Evolutionary conservation across 192 early-diverging fungal species (phyloP).

Genomic region (Coemansia sp.): DNA sequence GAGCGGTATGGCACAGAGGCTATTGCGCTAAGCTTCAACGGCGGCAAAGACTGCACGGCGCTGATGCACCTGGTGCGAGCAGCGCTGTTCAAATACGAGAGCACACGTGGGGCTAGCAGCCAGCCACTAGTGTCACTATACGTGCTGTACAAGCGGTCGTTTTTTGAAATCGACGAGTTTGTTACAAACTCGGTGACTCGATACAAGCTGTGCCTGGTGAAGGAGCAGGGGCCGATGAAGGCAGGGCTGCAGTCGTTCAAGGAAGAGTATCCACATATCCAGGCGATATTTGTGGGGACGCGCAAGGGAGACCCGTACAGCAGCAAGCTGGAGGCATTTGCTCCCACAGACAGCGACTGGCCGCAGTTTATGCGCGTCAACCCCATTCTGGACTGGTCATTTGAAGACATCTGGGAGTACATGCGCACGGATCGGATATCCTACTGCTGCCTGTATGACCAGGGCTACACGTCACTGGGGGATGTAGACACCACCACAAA

Average conservation of each 20-base stretch:
- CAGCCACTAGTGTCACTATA: conserved; percentile 65
- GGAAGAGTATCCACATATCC: conserved; percentile 47
- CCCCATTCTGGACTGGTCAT: conserved; percentile 89
- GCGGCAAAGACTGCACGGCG: conserved; percentile 97
- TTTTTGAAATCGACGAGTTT: conserved; percentile 85
- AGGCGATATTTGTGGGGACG: conserved; percentile 84
- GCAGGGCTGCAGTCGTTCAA: conserved; percentile 73
- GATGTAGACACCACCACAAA: conserved; percentile 76
- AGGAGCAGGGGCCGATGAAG: conserved; percentile 73
- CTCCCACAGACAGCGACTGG: conserved; percentile 84
- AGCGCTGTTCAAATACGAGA: conserved; percentile 54
- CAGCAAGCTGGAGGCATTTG: conserved; percentile 58
- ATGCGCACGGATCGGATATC: conserved; percentile 62
- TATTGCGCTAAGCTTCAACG: conserved; percentile 86
- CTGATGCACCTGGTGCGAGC: conserved; percentile 77
- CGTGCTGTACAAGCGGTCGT: conserved; percentile 72
- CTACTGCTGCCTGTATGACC: conserved; percentile 88
- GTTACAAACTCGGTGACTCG: conserved; percentile 68
- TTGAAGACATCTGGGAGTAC: conserved; percentile 81
- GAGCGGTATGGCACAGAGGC: conserved; percentile 53
- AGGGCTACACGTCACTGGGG: conserved; percentile 92
- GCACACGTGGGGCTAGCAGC: background rate
- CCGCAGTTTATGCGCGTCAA: conserved; percentile 87
- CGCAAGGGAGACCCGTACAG: conserved; percentile 72
- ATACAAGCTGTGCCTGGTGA: conserved; percentile 68